Evolutionary conservation across 2,329 filamentous ascomycete species (phyloP), one percentile per base, ranked within the genome.

Genomic region (Xylariaceae sp.): DNA sequence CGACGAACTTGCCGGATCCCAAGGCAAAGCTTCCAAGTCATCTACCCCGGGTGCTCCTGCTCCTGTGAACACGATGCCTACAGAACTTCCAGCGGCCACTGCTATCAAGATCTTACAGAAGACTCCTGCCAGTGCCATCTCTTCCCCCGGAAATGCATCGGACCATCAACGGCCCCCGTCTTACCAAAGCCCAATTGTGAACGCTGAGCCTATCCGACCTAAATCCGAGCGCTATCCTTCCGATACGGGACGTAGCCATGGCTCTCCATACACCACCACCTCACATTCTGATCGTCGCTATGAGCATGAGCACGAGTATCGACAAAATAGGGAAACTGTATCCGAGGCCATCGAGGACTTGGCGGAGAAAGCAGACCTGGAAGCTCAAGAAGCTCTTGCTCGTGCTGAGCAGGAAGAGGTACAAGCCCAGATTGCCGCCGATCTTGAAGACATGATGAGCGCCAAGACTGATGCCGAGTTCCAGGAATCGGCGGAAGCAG

Each of bases 321-420:
- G 63, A 52, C 69, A 74, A 41, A 72, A 75, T 50, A 85, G 79
- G 63, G 88, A 91, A 73, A 89, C 87, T 46, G 89, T 95, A 26
- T 81, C 88, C 17, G 85, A 91, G 53, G 87, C 89, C 23, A 79
- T 92, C 36, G 83, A 79, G 63, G 87, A 86, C 37, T 78, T 92
- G 62, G 89, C 87, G 39, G 72, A 73, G 46, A 75, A 77, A 64
- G 80, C 74, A 17, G 76, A 83, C 58, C 72, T 75, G 6, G 79
- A 82, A 67, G 87, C 89, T 2, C 85, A 87, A 65, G 83, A 89
- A 68, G 87, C 88, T 41, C 75, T 91, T 53, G 84, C 82, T 44
- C 77, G 82, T 51, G 81, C 79, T 26, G 79, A 83, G 67, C 73
- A 80, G 26, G 77, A 82, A 60, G 75, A 80, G 63, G 75, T 72